A percentile compares a stretch with the other conserved stretches of the same genome.
Evolutionary conservation across 306 rosid genomes (phyloP).

Genomic region (Cotoneaster glaucophyllus): DNA sequence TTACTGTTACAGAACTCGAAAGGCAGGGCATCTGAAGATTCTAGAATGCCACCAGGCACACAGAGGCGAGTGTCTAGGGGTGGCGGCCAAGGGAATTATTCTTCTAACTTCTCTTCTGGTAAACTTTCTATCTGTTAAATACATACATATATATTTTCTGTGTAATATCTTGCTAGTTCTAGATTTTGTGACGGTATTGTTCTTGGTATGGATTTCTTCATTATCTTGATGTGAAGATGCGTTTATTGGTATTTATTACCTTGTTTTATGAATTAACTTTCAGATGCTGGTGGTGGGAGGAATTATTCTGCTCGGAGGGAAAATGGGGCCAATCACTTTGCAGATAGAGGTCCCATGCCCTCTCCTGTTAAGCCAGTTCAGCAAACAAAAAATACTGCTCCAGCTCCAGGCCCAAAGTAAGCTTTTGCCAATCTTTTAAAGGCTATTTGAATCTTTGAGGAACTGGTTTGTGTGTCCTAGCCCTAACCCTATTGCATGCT

Average conservation of each 20-base stretch:
- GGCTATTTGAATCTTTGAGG: slow-evolving; percentile 3
- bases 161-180: not conserved
- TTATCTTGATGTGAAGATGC: not conserved
- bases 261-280: slow-evolving; percentile 18
- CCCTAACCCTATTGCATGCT: not conserved
- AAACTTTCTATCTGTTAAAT: not conserved
- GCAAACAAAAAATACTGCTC: slow-evolving; percentile 34
- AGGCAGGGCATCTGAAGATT: slow-evolving; percentile 40
- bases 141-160: not conserved
- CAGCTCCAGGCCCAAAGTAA: slow-evolving; percentile 44
- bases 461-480: not conserved
- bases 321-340: slow-evolving; percentile 41
- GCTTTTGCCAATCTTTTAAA: not conserved
- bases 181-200: not conserved
- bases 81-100: slow-evolving; percentile 52
- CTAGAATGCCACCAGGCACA: slow-evolving; percentile 31
- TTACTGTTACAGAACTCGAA: slow-evolving; percentile 38
- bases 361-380: slow-evolving; percentile 25
- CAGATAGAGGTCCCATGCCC: slow-evolving; percentile 37
- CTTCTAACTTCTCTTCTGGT: slow-evolving; percentile 32
- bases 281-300: slow-evolving; percentile 57
- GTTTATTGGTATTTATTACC: not conserved
- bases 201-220: not conserved
- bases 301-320: slow-evolving; percentile 43
- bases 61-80: slow-evolving; percentile 57